These are phyloP conservation scores for Blastobotrys peoriensis DNA, from an alignment of 805 yeast genomes.

Conservation along the genomic window DNA sequence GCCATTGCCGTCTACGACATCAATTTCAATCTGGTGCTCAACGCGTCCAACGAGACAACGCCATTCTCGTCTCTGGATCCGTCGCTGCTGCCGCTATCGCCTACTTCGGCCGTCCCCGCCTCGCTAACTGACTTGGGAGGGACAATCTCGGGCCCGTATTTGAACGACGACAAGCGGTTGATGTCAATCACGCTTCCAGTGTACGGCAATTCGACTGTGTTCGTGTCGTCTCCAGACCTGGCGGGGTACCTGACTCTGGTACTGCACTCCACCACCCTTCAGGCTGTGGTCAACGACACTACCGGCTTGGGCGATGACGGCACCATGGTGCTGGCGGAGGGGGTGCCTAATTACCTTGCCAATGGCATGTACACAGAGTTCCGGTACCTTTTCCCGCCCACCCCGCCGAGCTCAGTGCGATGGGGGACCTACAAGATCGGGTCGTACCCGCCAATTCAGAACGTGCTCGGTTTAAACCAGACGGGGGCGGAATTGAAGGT, in stretches of 20 bases:
- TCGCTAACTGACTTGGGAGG: constrained; percentile 40
- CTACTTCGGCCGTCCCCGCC: constrained; percentile 41
- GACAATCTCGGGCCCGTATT: constrained; percentile 61
- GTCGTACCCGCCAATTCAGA: constrained; percentile 27
- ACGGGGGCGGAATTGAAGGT: constrained; percentile 35
- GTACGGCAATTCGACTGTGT: constrained; percentile 64
- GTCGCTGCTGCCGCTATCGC: constrained; percentile 44
- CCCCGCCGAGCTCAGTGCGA: constrained; percentile 28
- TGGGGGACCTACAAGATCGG: constrained; percentile 16
- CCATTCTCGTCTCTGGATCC: constrained; percentile 30
- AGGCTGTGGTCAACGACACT: constrained; percentile 36
- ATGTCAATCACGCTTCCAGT: constrained; percentile 77
- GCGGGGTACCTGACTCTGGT: constrained; percentile 67
- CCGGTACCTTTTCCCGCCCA: constrained; percentile 18
- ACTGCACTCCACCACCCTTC: constrained; percentile 41
- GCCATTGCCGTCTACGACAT: constrained; percentile 65
- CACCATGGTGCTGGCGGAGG: constrained; percentile 18
- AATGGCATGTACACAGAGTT: constrained; percentile 19
- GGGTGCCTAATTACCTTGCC: constrained; percentile 11
- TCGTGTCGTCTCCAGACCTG: constrained; percentile 50
- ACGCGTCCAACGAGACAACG: constrained; percentile 9
- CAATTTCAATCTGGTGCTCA: constrained; percentile 42
- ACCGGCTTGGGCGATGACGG: constrained; percentile 34
- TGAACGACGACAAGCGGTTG: constrained; percentile 41
- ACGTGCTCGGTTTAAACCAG: constrained; percentile 33